phyloP scores from a whole-genome alignment of 495 filamentous ascomycete species.

The Immersiella caudata region DNA sequence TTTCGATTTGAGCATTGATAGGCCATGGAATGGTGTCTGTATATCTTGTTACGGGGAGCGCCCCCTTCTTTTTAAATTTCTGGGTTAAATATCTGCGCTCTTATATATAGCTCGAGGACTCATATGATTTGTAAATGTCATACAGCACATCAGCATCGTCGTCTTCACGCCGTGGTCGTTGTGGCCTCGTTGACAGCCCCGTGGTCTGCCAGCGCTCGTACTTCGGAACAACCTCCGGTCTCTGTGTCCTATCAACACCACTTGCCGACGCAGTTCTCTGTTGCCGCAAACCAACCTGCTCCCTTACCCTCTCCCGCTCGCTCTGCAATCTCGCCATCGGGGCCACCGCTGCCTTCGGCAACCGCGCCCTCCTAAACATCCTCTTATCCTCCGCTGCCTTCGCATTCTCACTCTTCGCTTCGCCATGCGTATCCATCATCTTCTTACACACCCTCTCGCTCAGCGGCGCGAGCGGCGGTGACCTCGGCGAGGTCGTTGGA shows the following conservation, averaged over 20 bases:
- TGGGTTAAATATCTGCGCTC: no score
- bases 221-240: neutral
- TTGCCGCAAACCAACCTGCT: neutral
- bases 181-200: neutral
- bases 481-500: no score
- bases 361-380: neutral
- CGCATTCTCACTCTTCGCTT: neutral
- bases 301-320: neutral
- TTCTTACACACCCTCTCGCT: neutral
- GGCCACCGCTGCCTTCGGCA: neutral
- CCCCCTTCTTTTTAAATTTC: no score
- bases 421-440: neutral
- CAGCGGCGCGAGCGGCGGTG: slow-evolving; percentile 13
- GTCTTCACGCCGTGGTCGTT: neutral
- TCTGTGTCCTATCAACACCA: neutral
- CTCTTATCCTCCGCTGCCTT: neutral
- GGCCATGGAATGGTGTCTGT: no score
- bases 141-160: neutral
- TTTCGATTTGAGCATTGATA: no score
- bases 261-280: neutral
- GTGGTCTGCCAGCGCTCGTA: no score
- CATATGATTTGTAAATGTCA: neutral
- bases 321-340: neutral
- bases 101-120: neutral
- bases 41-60: no score